Evolutionary conservation across 805 yeast species (phyloP).

Genomic region (Candida vartiovaarae): DNA sequence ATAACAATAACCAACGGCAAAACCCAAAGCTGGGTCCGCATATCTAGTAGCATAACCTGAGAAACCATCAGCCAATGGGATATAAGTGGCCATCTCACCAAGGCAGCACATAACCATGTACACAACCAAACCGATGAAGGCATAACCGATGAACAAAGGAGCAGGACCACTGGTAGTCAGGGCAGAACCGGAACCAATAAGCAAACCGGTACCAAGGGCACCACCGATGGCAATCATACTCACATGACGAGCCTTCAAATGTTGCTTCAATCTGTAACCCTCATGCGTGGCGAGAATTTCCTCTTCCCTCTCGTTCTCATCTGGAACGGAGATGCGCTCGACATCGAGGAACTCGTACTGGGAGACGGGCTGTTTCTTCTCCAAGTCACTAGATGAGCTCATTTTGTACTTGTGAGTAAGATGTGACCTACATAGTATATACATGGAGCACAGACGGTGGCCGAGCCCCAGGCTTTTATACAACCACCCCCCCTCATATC

Average conservation of each 20-base stretch:
- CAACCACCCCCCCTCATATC: no score
- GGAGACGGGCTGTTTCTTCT: neutral
- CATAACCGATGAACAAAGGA: constrained; percentile 50
- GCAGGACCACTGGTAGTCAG: constrained; percentile 54
- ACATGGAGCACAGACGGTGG: no score
- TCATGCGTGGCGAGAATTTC: constrained; percentile 18
- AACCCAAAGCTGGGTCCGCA: constrained; percentile 23
- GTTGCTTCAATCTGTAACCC: constrained; percentile 18
- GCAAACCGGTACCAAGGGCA: constrained; percentile 64
- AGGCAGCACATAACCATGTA: constrained; percentile 61
- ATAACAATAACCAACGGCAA: constrained; percentile 25
- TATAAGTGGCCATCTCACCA: constrained; percentile 63
- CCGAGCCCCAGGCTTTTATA: no score
- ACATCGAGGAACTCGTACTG: neutral
- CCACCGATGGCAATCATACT: constrained; percentile 64
- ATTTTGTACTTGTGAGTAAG: no score
- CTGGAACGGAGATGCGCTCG: neutral
- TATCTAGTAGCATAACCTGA: constrained; percentile 52
- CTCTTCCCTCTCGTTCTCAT: constrained; percentile 7
- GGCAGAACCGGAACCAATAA: constrained; percentile 58
- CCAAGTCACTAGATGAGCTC: neutral
- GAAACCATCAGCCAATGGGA: constrained; percentile 61
- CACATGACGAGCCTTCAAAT: constrained; percentile 50
- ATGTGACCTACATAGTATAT: no score
- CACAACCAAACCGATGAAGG: constrained; percentile 64